A percentile compares a stretch with the other conserved stretches of the same genome.
Conservation (phyloP, 1,284 basidiomycete species). For the Ganoderma leucocontextum region DNA sequence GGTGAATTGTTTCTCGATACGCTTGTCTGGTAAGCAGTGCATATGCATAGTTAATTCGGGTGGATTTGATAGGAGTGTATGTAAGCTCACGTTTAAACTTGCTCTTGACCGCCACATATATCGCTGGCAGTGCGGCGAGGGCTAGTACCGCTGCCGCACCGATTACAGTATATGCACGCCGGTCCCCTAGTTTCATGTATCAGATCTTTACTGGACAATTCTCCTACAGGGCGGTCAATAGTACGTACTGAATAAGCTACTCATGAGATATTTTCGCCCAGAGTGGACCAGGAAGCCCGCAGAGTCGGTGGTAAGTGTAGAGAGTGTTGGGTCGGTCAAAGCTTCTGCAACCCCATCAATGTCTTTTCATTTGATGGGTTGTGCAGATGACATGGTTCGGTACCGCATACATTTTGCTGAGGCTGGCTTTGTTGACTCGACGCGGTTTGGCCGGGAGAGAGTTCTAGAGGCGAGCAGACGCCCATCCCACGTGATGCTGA, state of each 20-base stretch:
- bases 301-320: not conserved
- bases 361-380: not conserved
- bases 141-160: slow-evolving; percentile 11
- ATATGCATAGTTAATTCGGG: not conserved
- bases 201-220: not conserved
- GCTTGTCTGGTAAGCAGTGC: slow-evolving; percentile 4
- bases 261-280: not conserved
- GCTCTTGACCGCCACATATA: slow-evolving; percentile 8
- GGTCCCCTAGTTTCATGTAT: not conserved
- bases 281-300: not conserved
- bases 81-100: slow-evolving; percentile 6
- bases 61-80: not conserved
- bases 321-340: not conserved
- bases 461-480: not conserved
- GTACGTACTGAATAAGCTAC: not conserved
- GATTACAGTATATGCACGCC: slow-evolving; percentile 4
- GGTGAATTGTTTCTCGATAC: slow-evolving; percentile 21
- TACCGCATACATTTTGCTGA: not conserved
- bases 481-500: not conserved
- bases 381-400: not conserved
- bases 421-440: not conserved
- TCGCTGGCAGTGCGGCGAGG: slow-evolving; percentile 10
- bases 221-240: not conserved
- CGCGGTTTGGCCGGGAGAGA: not conserved
- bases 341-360: not conserved